Base-by-base conservation (phyloP, 1,139 yeast genomes). In the Saccharomyces hybrid region DNA sequence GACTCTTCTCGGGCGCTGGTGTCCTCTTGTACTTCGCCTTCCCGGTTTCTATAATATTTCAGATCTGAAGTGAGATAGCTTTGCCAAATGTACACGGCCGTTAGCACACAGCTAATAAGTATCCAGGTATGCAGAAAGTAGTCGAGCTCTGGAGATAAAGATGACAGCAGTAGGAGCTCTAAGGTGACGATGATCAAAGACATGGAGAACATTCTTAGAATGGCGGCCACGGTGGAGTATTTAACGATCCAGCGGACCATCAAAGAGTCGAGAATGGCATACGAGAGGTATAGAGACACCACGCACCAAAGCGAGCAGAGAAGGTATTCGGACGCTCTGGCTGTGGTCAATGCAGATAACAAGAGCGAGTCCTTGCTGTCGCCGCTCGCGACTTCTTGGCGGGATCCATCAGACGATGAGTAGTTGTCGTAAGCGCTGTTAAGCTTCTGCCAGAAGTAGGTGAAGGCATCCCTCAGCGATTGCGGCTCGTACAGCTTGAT, bases 191-290 rank as follows among this genome's bases (percentile, higher is more conserved):
- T 77, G 11, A 90, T 77, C 48, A 90, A 75, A 3, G 93, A 85
- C 82, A 89, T 83, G 7, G 96, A 84, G 52, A 90, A 74, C 76
- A 90, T 88, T 53, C 98, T 76, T 24, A 91, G 79, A 42, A 90
- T 87, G 0, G 96, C 96, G 0, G 96, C 98, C 2, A 87, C 78
- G 0, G 91, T 84, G 59, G 89, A 86, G 68, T 91, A 91, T 19
- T 88, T 88, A 46, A 91, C 95, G 44, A 91, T 88, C 95, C 98
- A 93, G 49, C 99, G 76, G 24, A 89, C 86, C 85, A 91, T 88
- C 44, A 93, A 75, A 0, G 96, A 95, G 67, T 91, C 97, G 46
- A 91, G 75, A 4, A 89, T 90, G 1, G 91, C 82, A 69, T 84
- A 90, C 11, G 95, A 84, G 56, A 93, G 75, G 66, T 89, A 89